Conservation (phyloP, 768 basidiomycete species). For the Sporobolomyces roseus region DNA sequence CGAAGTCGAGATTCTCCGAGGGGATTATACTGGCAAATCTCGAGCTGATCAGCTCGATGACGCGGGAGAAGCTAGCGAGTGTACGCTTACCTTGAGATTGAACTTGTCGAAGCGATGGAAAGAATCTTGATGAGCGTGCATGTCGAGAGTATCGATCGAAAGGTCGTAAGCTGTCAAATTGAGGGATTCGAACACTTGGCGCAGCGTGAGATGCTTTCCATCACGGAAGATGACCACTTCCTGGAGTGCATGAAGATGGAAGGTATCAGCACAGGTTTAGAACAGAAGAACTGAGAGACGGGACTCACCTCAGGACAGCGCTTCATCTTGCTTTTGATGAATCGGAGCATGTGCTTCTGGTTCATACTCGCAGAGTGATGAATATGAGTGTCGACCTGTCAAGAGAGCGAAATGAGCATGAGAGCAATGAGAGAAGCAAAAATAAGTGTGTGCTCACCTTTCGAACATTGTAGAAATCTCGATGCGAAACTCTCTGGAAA, state of each 20-base stretch:
- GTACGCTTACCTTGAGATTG: slow-evolving; percentile 59
- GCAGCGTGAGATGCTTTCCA: slow-evolving; percentile 75
- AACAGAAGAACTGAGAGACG: too few species aligned
- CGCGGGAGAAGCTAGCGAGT: background rate
- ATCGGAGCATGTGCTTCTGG: slow-evolving; percentile 94
- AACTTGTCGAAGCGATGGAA: slow-evolving; percentile 91
- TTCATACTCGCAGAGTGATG: slow-evolving; percentile 99
- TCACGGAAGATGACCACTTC: slow-evolving; percentile 96
- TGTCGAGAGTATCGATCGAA: slow-evolving; percentile 97
- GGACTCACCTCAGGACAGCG: slow-evolving; percentile 66
- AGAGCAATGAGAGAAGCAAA: background rate
- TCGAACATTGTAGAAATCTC: slow-evolving; percentile 96
- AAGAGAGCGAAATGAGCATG: background rate
- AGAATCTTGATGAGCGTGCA: slow-evolving; percentile 97
- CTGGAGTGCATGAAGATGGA: slow-evolving; percentile 51
- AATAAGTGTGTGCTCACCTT: slow-evolving; percentile 52
- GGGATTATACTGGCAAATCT: slow-evolving; percentile 27
- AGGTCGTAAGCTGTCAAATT: slow-evolving; percentile 94
- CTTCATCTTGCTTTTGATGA: slow-evolving; percentile 99
- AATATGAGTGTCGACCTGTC: slow-evolving; percentile 86
- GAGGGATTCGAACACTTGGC: slow-evolving; percentile 93
- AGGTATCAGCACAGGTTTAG: background rate
- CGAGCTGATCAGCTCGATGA: background rate
- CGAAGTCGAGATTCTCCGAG: slow-evolving; percentile 86
- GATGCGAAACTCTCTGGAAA: slow-evolving; percentile 49